Evolutionary conservation across 441 rosid species (phyloP).

Genomic region (Gossypium gossypioides): DNA sequence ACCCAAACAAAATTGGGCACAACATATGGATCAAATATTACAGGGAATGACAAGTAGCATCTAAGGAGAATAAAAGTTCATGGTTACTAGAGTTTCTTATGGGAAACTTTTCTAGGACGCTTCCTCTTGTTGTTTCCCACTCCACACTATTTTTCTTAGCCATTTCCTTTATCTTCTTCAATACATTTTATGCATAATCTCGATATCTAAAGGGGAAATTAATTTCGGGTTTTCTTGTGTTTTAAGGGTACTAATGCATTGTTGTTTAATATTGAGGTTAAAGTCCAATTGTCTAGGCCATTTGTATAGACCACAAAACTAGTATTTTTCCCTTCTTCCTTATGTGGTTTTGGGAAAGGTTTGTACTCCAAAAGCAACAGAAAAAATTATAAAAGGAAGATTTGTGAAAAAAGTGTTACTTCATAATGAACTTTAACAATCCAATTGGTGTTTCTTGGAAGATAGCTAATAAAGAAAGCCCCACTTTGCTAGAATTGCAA

Average conservation of each 20-base stretch:
- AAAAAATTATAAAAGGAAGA: slow-evolving; percentile 2
- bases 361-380: slow-evolving; percentile 12
- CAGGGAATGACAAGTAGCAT: slow-evolving; percentile 3
- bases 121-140: slow-evolving; percentile 16
- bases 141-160: slow-evolving; percentile 14
- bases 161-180: slow-evolving; percentile 8
- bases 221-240: not conserved
- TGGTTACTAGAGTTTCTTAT: slow-evolving; percentile 31
- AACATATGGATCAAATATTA: not conserved
- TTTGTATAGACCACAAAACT: slow-evolving; percentile 12
- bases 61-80: slow-evolving; percentile 6
- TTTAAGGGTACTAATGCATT: not conserved
- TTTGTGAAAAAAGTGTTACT: slow-evolving; percentile 13
- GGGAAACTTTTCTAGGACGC: slow-evolving; percentile 23
- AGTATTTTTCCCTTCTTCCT: not conserved
- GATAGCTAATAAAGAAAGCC: slow-evolving; percentile 10
- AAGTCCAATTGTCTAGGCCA: slow-evolving; percentile 25
- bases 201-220: not conserved
- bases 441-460: slow-evolving; percentile 16
- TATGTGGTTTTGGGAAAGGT: not conserved
- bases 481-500: slow-evolving; percentile 28
- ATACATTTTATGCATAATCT: not conserved
- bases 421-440: slow-evolving; percentile 20
- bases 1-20: slow-evolving; percentile 6
- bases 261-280: not conserved